These are phyloP conservation scores for Picochlorum sp. DNA, from an alignment of 139 green algal species.

Conservation along the genomic window DNA sequence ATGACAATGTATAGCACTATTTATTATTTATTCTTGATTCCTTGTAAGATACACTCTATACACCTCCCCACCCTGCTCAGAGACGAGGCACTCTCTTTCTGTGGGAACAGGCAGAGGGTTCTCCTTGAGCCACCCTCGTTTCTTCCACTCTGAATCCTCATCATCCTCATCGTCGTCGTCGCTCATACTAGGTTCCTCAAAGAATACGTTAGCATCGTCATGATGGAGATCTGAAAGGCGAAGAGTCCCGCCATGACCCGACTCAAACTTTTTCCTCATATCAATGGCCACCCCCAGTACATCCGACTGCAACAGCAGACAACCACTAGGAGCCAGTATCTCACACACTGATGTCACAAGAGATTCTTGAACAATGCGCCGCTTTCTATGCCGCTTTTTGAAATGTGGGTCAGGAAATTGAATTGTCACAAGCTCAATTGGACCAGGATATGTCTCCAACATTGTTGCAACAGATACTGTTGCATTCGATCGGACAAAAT, in stretches of 20 bases:
- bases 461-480: conserved; percentile 59
- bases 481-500: conserved; percentile 70
- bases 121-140: conserved; percentile 45
- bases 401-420: conserved; percentile 92
- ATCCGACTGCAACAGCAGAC: conserved; percentile 73
- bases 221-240: conserved; percentile 3
- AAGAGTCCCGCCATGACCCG: conserved; percentile 18
- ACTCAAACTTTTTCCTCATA: conserved; percentile 55
- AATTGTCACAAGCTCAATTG: conserved; percentile 39
- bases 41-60: too few relatives aligned
- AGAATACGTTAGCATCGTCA: conserved; percentile 2
- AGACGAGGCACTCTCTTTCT: conserved; percentile 50
- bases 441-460: conserved; percentile 55
- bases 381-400: conserved; percentile 78
- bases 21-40: too few relatives aligned
- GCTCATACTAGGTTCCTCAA: not conserved
- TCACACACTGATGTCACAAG: conserved; percentile 30
- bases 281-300: conserved; percentile 41
- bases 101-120: conserved; percentile 66
- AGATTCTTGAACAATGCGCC: conserved; percentile 67
- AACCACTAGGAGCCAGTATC: conserved; percentile 23
- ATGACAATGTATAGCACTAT: too few relatives aligned
- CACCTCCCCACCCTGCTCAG: conserved; percentile 2
- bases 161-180: conserved; percentile 2
- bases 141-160: conserved; percentile 18